Percentiles rank a stretch among this genome's conserved stretches.
These are phyloP conservation scores for Aspergillus viridinutans DNA, from an alignment of 2,329 filamentous ascomycete species.

Conservation along the genomic window DNA sequence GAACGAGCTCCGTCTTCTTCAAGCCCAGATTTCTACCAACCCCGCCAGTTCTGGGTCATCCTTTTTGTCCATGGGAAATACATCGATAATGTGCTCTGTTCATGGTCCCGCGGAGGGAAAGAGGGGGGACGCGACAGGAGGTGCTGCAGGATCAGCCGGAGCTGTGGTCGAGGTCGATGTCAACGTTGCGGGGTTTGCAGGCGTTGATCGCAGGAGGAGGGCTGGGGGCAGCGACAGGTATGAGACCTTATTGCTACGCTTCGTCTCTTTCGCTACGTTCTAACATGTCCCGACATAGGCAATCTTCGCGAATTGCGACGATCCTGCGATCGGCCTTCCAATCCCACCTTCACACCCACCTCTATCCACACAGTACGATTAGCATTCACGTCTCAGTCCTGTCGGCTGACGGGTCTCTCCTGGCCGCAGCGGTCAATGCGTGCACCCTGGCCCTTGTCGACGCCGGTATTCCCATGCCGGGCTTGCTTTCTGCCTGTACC, in stretches of 20 bases:
- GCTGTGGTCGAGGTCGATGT: constrained; percentile 77
- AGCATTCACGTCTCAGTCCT: constrained; percentile 80
- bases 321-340: constrained; percentile 75
- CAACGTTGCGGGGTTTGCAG: constrained; percentile 80
- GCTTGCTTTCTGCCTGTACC: constrained; percentile 85
- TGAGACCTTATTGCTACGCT: constrained; percentile 25
- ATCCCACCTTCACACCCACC: constrained; percentile 73
- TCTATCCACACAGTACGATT: constrained; percentile 86
- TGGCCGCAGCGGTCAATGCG: constrained; percentile 87
- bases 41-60: constrained; percentile 87
- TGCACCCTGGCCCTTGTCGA: constrained; percentile 88
- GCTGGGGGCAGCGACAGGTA: constrained; percentile 71
- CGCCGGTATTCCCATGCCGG: constrained; percentile 90
- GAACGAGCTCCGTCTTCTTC: constrained; percentile 90
- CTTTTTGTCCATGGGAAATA: constrained; percentile 96
- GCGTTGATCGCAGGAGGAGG: constrained; percentile 75
- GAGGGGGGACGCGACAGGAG: constrained; percentile 45
- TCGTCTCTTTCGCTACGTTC: neutral
- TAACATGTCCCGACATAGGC: constrained; percentile 47
- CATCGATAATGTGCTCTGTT: constrained; percentile 91
- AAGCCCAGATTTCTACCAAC: constrained; percentile 88
- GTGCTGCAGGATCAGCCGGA: constrained; percentile 44
- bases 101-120: constrained; percentile 74
- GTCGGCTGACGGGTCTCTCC: constrained; percentile 81
- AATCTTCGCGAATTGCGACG: constrained; percentile 58